Evolutionary conservation across 2,329 filamentous ascomycete species (phyloP).

Genomic region (Meredithiella fracta): DNA sequence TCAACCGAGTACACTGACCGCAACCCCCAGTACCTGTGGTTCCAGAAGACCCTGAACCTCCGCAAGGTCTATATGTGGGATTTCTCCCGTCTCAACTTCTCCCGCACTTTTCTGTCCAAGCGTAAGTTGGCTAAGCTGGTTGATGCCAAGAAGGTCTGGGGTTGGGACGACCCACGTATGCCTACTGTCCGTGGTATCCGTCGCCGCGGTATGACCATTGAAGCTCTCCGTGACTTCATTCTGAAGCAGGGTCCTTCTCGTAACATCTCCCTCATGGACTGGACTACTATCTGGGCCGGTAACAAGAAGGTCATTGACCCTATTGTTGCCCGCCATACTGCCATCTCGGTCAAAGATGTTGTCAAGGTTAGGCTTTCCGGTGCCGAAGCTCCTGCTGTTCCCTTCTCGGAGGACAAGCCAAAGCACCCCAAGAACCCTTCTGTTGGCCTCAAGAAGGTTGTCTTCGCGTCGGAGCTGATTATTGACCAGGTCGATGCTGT

Average conservation of each 20-base stretch:
- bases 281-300: slow-evolving; percentile 54
- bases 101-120: slow-evolving; percentile 69
- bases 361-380: slow-evolving; percentile 57
- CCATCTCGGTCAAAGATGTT: slow-evolving; percentile 51
- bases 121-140: slow-evolving; percentile 75
- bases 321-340: slow-evolving; percentile 55
- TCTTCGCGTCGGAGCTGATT: slow-evolving; percentile 57
- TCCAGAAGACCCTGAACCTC: slow-evolving; percentile 55
- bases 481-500: slow-evolving; percentile 78
- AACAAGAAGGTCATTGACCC: slow-evolving; percentile 78
- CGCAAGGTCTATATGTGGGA: slow-evolving; percentile 73
- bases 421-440: slow-evolving; percentile 81
- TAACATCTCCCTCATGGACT: slow-evolving; percentile 73
- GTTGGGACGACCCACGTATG: slow-evolving; percentile 80
- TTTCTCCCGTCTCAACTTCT: slow-evolving; percentile 71
- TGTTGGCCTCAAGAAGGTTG: slow-evolving; percentile 72
- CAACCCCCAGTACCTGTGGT: slow-evolving; percentile 77
- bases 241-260: slow-evolving; percentile 69
- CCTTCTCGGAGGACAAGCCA: slow-evolving; percentile 58
- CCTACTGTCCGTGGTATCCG: slow-evolving; percentile 68
- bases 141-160: slow-evolving; percentile 57
- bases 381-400: slow-evolving; percentile 44
- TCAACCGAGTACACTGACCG: slow-evolving; percentile 80
- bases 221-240: slow-evolving; percentile 68
- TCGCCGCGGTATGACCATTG: slow-evolving; percentile 61